Evolutionary conservation across 2,329 filamentous ascomycete genomes (phyloP).

Genomic region (Corynespora cassiicola): DNA sequence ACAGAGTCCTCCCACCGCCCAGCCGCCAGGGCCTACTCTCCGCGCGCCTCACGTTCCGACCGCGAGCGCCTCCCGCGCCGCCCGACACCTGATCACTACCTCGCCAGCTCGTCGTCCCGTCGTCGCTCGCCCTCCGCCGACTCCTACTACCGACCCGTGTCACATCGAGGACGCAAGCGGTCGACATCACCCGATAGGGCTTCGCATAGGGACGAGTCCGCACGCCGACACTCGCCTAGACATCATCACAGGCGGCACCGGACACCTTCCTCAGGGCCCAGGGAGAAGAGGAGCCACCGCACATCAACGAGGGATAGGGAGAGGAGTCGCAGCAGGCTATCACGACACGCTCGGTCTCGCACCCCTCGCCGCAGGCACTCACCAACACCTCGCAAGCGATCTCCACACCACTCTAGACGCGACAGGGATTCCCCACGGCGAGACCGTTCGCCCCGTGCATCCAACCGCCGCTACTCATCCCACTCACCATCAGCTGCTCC

Average conservation of each 20-base stretch:
- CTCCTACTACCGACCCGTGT: slow-evolving; percentile 41
- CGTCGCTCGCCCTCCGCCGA: slow-evolving; percentile 51
- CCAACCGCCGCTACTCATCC: slow-evolving; percentile 32
- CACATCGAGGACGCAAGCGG: slow-evolving; percentile 37
- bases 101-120: slow-evolving; percentile 35
- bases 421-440: slow-evolving; percentile 24
- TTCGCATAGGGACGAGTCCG: slow-evolving; percentile 34
- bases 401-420: slow-evolving; percentile 27
- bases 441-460: slow-evolving; percentile 30
- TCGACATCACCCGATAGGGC: slow-evolving; percentile 38
- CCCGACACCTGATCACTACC: slow-evolving; percentile 45
- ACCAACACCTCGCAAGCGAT: slow-evolving; percentile 29
- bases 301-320: slow-evolving; percentile 22
- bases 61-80: slow-evolving; percentile 40
- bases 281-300: slow-evolving; percentile 26
- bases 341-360: slow-evolving; percentile 36
- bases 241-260: slow-evolving; percentile 30
- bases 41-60: slow-evolving; percentile 34
- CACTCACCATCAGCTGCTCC: slow-evolving; percentile 31
- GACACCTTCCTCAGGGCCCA: slow-evolving; percentile 28
- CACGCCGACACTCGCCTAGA: slow-evolving; percentile 35
- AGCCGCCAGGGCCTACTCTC: slow-evolving; percentile 38
- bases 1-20: slow-evolving; percentile 36
- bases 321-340: slow-evolving; percentile 33
- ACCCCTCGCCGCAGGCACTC: slow-evolving; percentile 39